A percentile compares a stretch with the other conserved stretches of the same genome.
phyloP scores from a whole-genome alignment of 352 stramenopile species.

The Phytophthora sansomeana region DNA sequence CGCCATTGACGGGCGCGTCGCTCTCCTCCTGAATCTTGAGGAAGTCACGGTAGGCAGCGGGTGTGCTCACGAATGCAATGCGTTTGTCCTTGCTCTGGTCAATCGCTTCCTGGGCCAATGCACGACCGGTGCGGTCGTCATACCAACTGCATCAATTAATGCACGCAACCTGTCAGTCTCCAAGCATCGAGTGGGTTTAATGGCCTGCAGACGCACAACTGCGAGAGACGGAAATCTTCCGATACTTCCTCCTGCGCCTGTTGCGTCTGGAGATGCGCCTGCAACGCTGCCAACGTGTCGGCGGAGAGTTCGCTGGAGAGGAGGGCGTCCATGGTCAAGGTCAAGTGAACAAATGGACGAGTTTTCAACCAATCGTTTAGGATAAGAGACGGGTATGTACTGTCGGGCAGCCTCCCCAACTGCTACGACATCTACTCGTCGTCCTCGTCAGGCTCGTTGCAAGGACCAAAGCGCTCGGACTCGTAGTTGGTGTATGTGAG shows the following conservation, averaged over 20 bases:
- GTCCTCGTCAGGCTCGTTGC: conserved; percentile 37
- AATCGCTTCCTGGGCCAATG: conserved; percentile 55
- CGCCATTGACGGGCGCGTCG: conserved; percentile 33
- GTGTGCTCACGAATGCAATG: conserved; percentile 66
- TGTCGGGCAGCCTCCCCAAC: conserved; percentile 11
- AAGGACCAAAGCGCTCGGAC: conserved; percentile 51
- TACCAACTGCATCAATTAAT: conserved; percentile 48
- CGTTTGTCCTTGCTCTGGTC: conserved; percentile 56
- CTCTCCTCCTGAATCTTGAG: conserved; percentile 47
- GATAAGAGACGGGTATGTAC: no score
- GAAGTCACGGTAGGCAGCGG: conserved; percentile 55
- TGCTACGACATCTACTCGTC: conserved; percentile 20
- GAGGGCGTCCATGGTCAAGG: conserved; percentile 45
- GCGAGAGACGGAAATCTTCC: conserved; percentile 65
- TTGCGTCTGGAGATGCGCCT: conserved; percentile 54
- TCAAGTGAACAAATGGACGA: not conserved
- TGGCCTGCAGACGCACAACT: conserved; percentile 45
- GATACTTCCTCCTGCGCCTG: conserved; percentile 54
- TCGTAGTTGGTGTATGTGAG: conserved; percentile 67
- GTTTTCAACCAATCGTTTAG: conserved; percentile 37
- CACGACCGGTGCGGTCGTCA: conserved; percentile 55
- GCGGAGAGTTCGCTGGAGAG: conserved; percentile 59
- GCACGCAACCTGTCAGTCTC: not conserved
- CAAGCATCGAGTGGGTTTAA: not conserved
- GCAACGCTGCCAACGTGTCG: conserved; percentile 58